A percentile compares a stretch with the other conserved stretches of the same genome.
Evolutionary conservation across 2,329 filamentous ascomycete species (phyloP).

Genomic region (Sporothrix globosa): DNA sequence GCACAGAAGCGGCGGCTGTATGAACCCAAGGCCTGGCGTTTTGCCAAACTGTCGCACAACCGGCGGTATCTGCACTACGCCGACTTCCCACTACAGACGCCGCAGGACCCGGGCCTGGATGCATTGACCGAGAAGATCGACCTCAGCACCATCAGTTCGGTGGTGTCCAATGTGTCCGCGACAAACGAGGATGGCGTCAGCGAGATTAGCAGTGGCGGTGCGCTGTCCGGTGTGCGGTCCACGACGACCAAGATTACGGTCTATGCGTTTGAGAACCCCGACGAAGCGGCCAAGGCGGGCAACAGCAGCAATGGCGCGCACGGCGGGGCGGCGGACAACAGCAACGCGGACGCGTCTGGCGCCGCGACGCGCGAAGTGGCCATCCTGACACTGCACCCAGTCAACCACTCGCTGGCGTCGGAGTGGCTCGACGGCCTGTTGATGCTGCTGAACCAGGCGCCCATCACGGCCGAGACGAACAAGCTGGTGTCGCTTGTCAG

Average conservation of each 20-base stretch:
- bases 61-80: constrained; percentile 86
- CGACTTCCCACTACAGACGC: constrained; percentile 71
- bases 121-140: constrained; percentile 80
- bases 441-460: constrained; percentile 92
- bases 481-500: constrained; percentile 83
- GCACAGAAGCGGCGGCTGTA: constrained; percentile 47
- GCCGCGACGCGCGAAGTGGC: constrained; percentile 59
- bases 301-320: constrained; percentile 41
- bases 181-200: constrained; percentile 56
- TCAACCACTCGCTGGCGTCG: constrained; percentile 79
- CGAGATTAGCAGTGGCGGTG: constrained; percentile 47
- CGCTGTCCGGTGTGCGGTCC: constrained; percentile 41
- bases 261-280: constrained; percentile 66
- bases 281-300: constrained; percentile 44
- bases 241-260: constrained; percentile 87
- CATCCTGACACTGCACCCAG: constrained; percentile 80
- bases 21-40: constrained; percentile 70
- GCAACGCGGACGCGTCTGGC: constrained; percentile 42
- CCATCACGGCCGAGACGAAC: constrained; percentile 95
- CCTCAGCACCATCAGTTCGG: constrained; percentile 82
- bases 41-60: constrained; percentile 87
- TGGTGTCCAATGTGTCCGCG: constrained; percentile 88
- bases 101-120: constrained; percentile 71
- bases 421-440: constrained; percentile 96
- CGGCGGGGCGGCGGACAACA: constrained; percentile 32